Percentiles rank a stretch among this genome's conserved stretches.
Conservation (phyloP, 495 filamentous ascomycete genomes). For the Aspergillus cristatus region DNA sequence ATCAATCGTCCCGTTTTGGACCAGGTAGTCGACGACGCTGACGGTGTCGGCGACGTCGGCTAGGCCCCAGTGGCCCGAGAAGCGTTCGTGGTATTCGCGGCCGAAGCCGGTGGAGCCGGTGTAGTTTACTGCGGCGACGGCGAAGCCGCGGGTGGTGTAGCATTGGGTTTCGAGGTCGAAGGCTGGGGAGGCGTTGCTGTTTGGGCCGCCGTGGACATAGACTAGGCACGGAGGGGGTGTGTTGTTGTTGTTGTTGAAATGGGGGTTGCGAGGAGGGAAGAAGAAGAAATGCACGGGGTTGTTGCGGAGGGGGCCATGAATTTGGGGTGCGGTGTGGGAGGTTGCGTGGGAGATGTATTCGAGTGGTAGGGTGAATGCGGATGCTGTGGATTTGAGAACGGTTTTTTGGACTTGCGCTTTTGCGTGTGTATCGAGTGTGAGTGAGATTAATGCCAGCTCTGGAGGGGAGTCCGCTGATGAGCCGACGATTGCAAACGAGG, state of each 20-base stretch:
- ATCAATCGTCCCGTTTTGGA: slow-evolving; percentile 21
- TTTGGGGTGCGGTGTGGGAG: slow-evolving; percentile 17
- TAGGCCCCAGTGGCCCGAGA: slow-evolving; percentile 35
- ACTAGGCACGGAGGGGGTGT: slow-evolving; percentile 36
- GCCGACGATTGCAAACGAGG: slow-evolving; percentile 14
- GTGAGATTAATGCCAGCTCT: slow-evolving; percentile 15
- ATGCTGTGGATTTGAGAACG: slow-evolving; percentile 16
- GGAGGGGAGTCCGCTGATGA: slow-evolving; percentile 12
- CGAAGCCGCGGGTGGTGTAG: slow-evolving; percentile 43
- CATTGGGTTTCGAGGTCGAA: slow-evolving; percentile 33
- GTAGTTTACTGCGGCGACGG: slow-evolving; percentile 39
- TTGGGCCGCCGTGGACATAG: slow-evolving; percentile 42
- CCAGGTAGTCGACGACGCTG: slow-evolving; percentile 33
- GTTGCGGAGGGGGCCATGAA: slow-evolving; percentile 13
- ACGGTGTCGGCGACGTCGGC: slow-evolving; percentile 36
- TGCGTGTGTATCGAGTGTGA: slow-evolving; percentile 5
- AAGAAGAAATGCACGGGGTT: slow-evolving; percentile 31
- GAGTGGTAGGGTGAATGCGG: slow-evolving; percentile 10
- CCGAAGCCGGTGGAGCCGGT: slow-evolving; percentile 41
- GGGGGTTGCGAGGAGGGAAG: slow-evolving; percentile 34
- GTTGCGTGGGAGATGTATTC: slow-evolving; percentile 27
- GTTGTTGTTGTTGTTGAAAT: slow-evolving; percentile 17
- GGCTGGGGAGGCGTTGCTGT: slow-evolving; percentile 20
- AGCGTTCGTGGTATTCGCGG: slow-evolving; percentile 32
- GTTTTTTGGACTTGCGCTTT: slow-evolving; percentile 8